phyloP scores from a whole-genome alignment of 805 yeast genomes.

The Naumovozyma baii region DNA sequence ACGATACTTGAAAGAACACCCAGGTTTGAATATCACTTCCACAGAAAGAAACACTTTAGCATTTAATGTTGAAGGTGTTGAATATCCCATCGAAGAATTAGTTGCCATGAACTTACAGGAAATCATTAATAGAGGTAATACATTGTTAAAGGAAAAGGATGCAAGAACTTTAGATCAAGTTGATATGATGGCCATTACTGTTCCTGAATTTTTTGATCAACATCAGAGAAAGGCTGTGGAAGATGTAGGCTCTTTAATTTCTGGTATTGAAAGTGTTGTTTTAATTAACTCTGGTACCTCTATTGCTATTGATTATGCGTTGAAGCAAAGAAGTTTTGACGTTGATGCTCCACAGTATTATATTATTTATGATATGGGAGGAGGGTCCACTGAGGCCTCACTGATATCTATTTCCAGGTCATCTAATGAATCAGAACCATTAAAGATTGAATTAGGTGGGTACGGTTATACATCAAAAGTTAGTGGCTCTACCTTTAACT shows the following conservation, averaged over 20 bases:
- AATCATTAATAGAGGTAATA: slow-evolving; percentile 53
- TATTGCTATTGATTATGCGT: slow-evolving; percentile 70
- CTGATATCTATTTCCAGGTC: slow-evolving; percentile 50
- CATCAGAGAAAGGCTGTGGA: slow-evolving; percentile 59
- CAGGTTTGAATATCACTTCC: slow-evolving; percentile 45
- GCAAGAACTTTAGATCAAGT: slow-evolving; percentile 39
- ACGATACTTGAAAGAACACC: slow-evolving; percentile 45
- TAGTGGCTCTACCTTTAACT: slow-evolving; percentile 72
- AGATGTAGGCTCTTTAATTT: slow-evolving; percentile 54
- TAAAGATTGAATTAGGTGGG: slow-evolving; percentile 56
- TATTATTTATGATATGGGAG: slow-evolving; percentile 82
- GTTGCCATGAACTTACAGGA: slow-evolving; percentile 75
- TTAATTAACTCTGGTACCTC: slow-evolving; percentile 90
- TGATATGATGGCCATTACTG: slow-evolving; percentile 61
- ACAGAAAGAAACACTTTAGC: slow-evolving; percentile 46
- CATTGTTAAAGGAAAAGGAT: slow-evolving; percentile 44
- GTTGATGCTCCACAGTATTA: slow-evolving; percentile 41
- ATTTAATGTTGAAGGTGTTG: slow-evolving; percentile 40
- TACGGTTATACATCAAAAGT: slow-evolving; percentile 56
- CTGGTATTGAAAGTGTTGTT: slow-evolving; percentile 50
- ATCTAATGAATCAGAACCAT: slow-evolving; percentile 33
- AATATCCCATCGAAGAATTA: slow-evolving; percentile 63
- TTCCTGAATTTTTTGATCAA: slow-evolving; percentile 62
- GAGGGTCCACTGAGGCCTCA: slow-evolving; percentile 83
- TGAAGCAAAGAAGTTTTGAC: slow-evolving; percentile 18